Percentiles rank a stretch among this genome's conserved stretches.
phyloP scores from a whole-genome alignment of 257 asterid genomes.

The Lavandula angustifolia region DNA sequence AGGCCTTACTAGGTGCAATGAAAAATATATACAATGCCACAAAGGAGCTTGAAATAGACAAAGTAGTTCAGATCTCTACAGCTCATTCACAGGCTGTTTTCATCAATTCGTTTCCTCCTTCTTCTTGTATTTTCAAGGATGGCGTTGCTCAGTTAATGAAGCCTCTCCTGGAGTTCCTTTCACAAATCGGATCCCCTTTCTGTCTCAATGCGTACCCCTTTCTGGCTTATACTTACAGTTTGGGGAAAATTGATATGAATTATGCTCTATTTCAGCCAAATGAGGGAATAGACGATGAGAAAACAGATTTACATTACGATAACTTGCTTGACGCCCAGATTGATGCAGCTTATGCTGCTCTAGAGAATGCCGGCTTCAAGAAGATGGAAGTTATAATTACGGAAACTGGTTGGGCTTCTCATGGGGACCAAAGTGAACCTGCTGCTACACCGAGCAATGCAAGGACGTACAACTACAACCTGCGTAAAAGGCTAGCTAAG shows the following conservation, averaged over 20 bases:
- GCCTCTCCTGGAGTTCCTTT: slow-evolving; percentile 83
- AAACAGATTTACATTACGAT: slow-evolving; percentile 72
- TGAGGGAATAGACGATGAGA: slow-evolving; percentile 63
- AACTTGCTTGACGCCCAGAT: slow-evolving; percentile 97
- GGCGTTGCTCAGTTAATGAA: slow-evolving; percentile 69
- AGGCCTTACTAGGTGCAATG: slow-evolving; percentile 65
- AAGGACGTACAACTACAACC: slow-evolving; percentile 72
- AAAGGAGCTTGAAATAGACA: slow-evolving; percentile 52
- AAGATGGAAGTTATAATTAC: slow-evolving; percentile 90
- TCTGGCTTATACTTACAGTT: slow-evolving; percentile 70
- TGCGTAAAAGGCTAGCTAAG: slow-evolving; percentile 81
- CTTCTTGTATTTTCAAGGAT: slow-evolving; percentile 74
- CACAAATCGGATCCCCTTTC: slow-evolving; percentile 78
- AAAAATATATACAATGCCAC: slow-evolving; percentile 82
- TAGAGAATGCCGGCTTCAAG: slow-evolving; percentile 69
- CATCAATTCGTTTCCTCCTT: slow-evolving; percentile 80
- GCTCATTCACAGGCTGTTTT: slow-evolving; percentile 84
- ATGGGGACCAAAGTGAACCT: slow-evolving; percentile 80
- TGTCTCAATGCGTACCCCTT: slow-evolving; percentile 94
- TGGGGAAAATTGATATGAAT: slow-evolving; percentile 71
- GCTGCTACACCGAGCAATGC: slow-evolving; percentile 80
- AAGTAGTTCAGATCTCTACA: slow-evolving; percentile 68
- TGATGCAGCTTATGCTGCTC: slow-evolving; percentile 91
- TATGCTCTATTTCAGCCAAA: slow-evolving; percentile 83
- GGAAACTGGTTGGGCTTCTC: slow-evolving; percentile 99